Base-by-base conservation (phyloP, 768 basidiomycete genomes). In the Russula ochroleuca region DNA sequence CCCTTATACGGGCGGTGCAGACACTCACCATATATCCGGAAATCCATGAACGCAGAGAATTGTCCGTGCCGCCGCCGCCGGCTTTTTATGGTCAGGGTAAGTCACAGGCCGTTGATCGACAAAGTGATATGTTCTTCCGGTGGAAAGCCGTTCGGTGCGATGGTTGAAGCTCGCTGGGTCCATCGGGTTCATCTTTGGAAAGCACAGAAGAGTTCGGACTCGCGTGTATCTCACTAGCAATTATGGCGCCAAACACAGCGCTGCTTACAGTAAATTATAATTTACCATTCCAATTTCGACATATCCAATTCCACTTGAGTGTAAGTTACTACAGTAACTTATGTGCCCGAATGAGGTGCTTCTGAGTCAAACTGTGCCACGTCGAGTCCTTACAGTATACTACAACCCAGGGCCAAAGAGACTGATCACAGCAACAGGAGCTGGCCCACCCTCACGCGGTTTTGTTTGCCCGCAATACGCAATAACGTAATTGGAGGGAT, bases 401-500 rank as follows among this genome's bases (percentile, higher is more conserved):
- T 60, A 77, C 61, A 75, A 70, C 11, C 77, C 79, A 17, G 79
- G 72, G 37, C 89, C 89, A 69, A 92, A 92, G 67, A 91, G 75
- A 70, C 89, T 89, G 61, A 92, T 78, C 37, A 87, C 80, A 11
- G 87, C 86, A 1, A 80, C 79, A 23, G 88, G 83, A 17, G 83
- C 81, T 33, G 87, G 85, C 5, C 79, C 81, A 25, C 82, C 86
- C 75, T 90, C 87, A 53, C 81, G 81, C 51, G 76, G 70, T 67
- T 85, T 86, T 3, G 85, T 88, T 69, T 90, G 88, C 3, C 89
- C 90, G 70, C 88, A 91, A 68, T 90, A 92, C 3, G 90, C 90
- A 58, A 90, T 82, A n/a, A 85, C 81, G 68, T 89, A 85, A 74
- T 85, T 88, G 7, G 86, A 88, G 5, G 90, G 90, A 73, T 92